Percentiles rank a stretch among this genome's conserved stretches.
These are phyloP conservation scores for Aureobasidium sp. DNA, from an alignment of 2,329 filamentous ascomycete species.

Conservation along the genomic window DNA sequence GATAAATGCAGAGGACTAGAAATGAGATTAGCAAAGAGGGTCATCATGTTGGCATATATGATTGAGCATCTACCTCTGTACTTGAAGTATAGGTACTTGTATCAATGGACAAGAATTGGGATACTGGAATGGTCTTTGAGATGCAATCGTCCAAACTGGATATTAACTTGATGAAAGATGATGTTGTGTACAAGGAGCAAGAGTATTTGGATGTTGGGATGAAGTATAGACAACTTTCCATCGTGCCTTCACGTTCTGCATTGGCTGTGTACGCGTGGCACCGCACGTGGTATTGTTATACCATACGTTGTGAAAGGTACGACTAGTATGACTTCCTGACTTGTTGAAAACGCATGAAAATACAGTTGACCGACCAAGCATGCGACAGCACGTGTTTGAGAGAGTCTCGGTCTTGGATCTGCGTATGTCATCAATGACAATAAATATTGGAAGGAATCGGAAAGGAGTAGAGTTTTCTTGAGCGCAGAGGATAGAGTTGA, in stretches of 20 bases:
- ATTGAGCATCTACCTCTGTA: neutral
- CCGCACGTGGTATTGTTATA: conserved; percentile 7
- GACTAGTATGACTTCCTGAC: neutral
- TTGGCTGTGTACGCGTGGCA: neutral
- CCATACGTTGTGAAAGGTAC: neutral
- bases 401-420: neutral
- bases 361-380: neutral
- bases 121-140: neutral
- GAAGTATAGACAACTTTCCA: neutral
- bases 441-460: neutral
- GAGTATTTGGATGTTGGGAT: neutral
- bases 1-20: neutral
- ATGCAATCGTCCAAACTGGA: neutral
- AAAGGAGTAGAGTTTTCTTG: neutral
- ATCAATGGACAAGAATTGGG: neutral
- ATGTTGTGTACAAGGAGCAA: neutral
- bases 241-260: conserved; percentile 6
- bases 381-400: neutral
- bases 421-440: neutral
- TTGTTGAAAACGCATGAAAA: neutral
- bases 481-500: neutral
- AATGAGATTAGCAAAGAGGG: neutral
- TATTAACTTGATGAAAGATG: neutral
- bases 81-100: neutral
- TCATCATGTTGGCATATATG: neutral